Conservation (phyloP, 345 rosid genomes). For the Laguncularia racemosa region DNA sequence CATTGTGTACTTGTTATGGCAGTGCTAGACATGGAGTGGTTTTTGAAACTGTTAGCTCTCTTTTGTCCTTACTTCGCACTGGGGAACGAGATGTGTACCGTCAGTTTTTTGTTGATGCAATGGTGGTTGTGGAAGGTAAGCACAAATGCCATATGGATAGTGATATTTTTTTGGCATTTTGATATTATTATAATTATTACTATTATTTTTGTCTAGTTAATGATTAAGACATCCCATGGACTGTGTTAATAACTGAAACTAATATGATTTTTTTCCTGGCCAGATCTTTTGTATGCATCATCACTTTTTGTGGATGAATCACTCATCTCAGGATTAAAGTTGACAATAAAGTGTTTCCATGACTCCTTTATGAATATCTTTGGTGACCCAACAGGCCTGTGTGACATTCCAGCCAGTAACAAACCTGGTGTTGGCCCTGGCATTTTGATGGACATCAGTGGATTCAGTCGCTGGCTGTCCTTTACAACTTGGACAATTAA, state of each 20-base stretch:
- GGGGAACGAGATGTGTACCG: constrained; percentile 72
- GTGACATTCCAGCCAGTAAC: constrained; percentile 58
- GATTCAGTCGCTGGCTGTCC: constrained; percentile 63
- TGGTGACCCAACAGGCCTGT: constrained; percentile 42
- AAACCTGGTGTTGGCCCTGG: constrained; percentile 63
- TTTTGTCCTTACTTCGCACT: constrained; percentile 75
- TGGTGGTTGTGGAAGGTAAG: constrained; percentile 70
- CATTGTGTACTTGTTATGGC: constrained; percentile 7
- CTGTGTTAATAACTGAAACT: constrained; percentile 7
- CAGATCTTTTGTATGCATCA: constrained; percentile 60
- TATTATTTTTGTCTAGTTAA: not conserved
- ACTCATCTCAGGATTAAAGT: constrained; percentile 17
- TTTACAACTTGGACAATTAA: constrained; percentile 73
- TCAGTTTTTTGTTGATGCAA: constrained; percentile 62
- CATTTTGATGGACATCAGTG: constrained; percentile 51
- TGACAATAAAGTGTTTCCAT: constrained; percentile 57
- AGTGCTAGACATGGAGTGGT: constrained; percentile 65
- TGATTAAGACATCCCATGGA: not conserved
- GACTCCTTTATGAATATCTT: constrained; percentile 45
- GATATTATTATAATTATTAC: too few relatives aligned
- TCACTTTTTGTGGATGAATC: constrained; percentile 27
- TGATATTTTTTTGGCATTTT: constrained; percentile 2
- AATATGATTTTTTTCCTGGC: constrained; percentile 9
- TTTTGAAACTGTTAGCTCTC: constrained; percentile 78
- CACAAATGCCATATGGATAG: not conserved